Conservation (phyloP, 2,329 filamentous ascomycete genomes). For the Sarocladiaceae sp. region DNA sequence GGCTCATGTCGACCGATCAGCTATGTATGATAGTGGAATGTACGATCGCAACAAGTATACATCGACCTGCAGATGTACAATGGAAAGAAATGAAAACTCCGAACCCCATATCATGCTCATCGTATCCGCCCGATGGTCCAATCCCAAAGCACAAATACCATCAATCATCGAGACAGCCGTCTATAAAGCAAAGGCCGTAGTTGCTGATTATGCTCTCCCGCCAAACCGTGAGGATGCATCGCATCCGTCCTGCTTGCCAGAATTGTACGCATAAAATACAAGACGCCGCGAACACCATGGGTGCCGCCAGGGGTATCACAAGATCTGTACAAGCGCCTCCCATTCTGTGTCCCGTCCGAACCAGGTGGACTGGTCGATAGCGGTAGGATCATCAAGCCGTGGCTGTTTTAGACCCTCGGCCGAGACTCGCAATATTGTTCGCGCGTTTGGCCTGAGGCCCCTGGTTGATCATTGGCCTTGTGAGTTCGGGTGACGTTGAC, state of each 20-base stretch:
- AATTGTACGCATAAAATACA: no score
- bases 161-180: no score
- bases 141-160: no score
- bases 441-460: conserved; percentile 27
- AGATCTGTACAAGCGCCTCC: no score
- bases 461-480: conserved; percentile 29
- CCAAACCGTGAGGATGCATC: no score
- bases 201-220: no score
- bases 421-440: conserved; percentile 22
- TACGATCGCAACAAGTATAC: no score
- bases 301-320: conserved; percentile 31
- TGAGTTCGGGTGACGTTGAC: conserved; percentile 39
- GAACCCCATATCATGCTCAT: conserved; percentile 3
- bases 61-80: not conserved
- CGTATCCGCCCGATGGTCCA: not conserved
- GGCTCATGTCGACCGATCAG: no score
- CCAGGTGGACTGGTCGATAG: no score
- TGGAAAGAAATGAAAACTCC: not conserved
- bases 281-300: not conserved
- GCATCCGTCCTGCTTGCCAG: no score
- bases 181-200: not conserved
- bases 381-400: conserved; percentile 21
- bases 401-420: conserved; percentile 28
- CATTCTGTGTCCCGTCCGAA: no score
- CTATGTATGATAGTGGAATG: conserved; percentile 3